phyloP scores from a whole-genome alignment of 1,284 basidiomycete species.

The Leccinum angustisporum region DNA sequence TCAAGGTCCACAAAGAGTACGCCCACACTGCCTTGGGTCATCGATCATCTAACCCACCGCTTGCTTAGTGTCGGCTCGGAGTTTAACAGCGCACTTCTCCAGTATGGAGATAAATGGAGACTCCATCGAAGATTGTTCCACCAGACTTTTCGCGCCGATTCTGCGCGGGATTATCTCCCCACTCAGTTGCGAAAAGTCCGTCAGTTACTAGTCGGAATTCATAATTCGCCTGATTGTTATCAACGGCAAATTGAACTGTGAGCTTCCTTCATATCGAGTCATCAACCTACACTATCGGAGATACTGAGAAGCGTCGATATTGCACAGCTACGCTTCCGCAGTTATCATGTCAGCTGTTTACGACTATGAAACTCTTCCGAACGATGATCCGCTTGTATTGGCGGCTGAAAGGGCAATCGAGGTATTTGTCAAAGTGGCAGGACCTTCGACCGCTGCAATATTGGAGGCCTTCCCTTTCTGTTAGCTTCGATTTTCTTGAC shows the following conservation, averaged over 20 bases:
- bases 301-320: constrained; percentile 7
- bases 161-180: constrained; percentile 25
- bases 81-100: constrained; percentile 33
- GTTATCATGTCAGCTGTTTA: constrained; percentile 37
- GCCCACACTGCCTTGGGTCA: neutral
- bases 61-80: constrained; percentile 28
- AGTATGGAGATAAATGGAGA: constrained; percentile 32
- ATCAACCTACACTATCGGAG: neutral
- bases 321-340: constrained; percentile 30
- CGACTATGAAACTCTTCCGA: constrained; percentile 32
- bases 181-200: constrained; percentile 32
- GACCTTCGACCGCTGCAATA: constrained; percentile 28
- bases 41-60: constrained; percentile 1
- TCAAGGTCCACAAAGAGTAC: constrained; percentile 24
- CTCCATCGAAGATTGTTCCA: constrained; percentile 35
- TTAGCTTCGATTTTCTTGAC: constrained; percentile 23
- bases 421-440: constrained; percentile 28
- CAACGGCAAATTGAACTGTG: constrained; percentile 34
- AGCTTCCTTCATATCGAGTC: constrained; percentile 12
- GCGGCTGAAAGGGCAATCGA: constrained; percentile 33
- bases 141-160: constrained; percentile 33
- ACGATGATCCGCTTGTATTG: constrained; percentile 29
- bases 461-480: constrained; percentile 35
- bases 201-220: constrained; percentile 24
- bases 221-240: constrained; percentile 26